Conservation (phyloP, 768 basidiomycete genomes). For the Filobasidium wieringae region DNA sequence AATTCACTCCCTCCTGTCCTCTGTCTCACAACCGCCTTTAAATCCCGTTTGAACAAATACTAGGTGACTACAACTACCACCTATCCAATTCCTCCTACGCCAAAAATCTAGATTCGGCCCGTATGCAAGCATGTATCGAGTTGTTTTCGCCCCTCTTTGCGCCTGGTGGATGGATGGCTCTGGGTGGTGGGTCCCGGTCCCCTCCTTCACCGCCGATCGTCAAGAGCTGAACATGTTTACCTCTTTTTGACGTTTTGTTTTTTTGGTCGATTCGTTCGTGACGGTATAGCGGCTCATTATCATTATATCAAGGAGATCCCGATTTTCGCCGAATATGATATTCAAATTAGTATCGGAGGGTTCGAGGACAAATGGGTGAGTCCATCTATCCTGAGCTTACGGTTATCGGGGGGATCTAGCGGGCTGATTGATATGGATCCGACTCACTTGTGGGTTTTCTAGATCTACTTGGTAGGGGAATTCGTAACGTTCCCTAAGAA, state of each 20-base stretch:
- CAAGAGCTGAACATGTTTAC: not conserved
- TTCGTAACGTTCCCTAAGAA: slow-evolving; percentile 35
- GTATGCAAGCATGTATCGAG: slow-evolving; percentile 12
- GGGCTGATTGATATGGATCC: not conserved
- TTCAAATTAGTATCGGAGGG: slow-evolving; percentile 34
- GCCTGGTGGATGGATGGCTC: slow-evolving; percentile 12
- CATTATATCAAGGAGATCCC: slow-evolving; percentile 39
- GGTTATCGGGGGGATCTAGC: not conserved
- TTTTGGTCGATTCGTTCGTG: not conserved
- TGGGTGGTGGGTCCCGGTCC: slow-evolving; percentile 6
- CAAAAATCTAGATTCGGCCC: slow-evolving; percentile 14
- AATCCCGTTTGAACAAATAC: not conserved
- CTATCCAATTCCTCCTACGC: slow-evolving; percentile 17
- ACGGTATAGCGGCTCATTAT: slow-evolving; percentile 9
- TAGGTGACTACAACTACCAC: slow-evolving; percentile 16
- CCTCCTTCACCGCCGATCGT: not conserved
- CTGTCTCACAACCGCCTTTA: too few relatives aligned
- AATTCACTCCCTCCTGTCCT: too few relatives aligned
- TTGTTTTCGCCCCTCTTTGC: slow-evolving; percentile 14
- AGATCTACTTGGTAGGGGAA: slow-evolving; percentile 35
- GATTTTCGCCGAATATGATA: slow-evolving; percentile 28
- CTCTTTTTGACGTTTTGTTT: not conserved
- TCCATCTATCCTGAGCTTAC: not conserved
- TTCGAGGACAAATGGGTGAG: slow-evolving; percentile 39
- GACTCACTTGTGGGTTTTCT: not conserved